phyloP scores from a whole-genome alignment of 1,284 basidiomycete genomes.

The Ustilago sp. region DNA sequence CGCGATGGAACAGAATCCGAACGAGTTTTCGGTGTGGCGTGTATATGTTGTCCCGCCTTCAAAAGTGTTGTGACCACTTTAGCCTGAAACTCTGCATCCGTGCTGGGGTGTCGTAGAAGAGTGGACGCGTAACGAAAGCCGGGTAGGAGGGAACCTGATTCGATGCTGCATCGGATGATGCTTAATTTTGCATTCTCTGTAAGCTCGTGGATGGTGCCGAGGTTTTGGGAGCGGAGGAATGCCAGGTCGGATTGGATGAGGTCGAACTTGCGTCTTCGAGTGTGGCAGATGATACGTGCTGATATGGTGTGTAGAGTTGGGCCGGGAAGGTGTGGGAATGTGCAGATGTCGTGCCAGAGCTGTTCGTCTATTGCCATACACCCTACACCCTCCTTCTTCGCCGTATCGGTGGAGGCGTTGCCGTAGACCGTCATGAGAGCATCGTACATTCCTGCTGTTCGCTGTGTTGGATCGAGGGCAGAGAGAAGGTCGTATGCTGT shows the following conservation, averaged over 20 bases:
- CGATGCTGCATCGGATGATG: slow-evolving; percentile 31
- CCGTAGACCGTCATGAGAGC: slow-evolving; percentile 38
- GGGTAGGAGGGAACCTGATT: slow-evolving; percentile 17
- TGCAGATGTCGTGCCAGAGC: slow-evolving; percentile 41
- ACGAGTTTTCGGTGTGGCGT: background rate
- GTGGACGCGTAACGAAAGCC: slow-evolving; percentile 17
- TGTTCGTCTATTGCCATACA: slow-evolving; percentile 22
- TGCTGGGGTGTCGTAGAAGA: background rate
- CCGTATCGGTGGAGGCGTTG: slow-evolving; percentile 9
- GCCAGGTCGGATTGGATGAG: slow-evolving; percentile 34
- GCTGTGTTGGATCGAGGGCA: slow-evolving; percentile 25
- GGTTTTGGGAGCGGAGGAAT: slow-evolving; percentile 7
- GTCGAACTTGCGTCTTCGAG: slow-evolving; percentile 22
- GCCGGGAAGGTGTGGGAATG: slow-evolving; percentile 11
- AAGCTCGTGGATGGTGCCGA: slow-evolving; percentile 23
- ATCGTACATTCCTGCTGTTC: slow-evolving; percentile 48
- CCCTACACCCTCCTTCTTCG: background rate
- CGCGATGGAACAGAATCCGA: slow-evolving; percentile 17
- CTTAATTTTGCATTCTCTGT: slow-evolving; percentile 19
- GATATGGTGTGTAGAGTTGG: slow-evolving; percentile 39
- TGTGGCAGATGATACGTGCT: slow-evolving; percentile 38
- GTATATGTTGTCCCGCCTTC: slow-evolving; percentile 22
- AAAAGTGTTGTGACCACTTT: slow-evolving; percentile 29
- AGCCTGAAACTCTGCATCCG: background rate
- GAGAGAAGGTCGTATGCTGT: slow-evolving; percentile 39